Percentiles rank a stretch among this genome's conserved stretches.
Evolutionary conservation across 352 stramenopile species (phyloP).

Genomic region (Globisporangium camurandrum): DNA sequence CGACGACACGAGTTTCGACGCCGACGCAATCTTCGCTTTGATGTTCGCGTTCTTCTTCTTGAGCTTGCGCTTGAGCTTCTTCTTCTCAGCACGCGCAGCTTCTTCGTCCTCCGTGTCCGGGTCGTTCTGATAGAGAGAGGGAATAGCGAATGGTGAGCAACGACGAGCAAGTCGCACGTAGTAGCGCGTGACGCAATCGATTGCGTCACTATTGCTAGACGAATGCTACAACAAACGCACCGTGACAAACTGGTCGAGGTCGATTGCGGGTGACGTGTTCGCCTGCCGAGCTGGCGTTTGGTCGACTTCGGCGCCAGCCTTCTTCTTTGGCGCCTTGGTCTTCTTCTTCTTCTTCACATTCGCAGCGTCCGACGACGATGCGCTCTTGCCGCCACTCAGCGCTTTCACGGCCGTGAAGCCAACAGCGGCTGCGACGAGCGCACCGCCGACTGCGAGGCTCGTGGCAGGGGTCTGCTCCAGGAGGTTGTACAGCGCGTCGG

Average conservation of each 20-base stretch:
- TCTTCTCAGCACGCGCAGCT: slow-evolving; percentile 64
- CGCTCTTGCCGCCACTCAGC: slow-evolving; percentile 30
- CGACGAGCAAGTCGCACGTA: too few relatives aligned
- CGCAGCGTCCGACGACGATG: slow-evolving; percentile 12
- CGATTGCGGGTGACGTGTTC: slow-evolving; percentile 33
- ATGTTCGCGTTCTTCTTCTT: slow-evolving; percentile 76
- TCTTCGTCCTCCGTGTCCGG: slow-evolving; percentile 81
- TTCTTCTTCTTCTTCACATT: slow-evolving; percentile 63
- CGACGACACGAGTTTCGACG: slow-evolving; percentile 8
- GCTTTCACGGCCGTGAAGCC: slow-evolving; percentile 65
- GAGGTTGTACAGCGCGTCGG: slow-evolving; percentile 51
- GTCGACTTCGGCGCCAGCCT: slow-evolving; percentile 14
- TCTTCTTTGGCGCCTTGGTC: slow-evolving; percentile 29
- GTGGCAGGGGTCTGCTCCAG: slow-evolving; percentile 55
- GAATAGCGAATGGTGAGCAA: neutral
- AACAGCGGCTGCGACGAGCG: slow-evolving; percentile 56
- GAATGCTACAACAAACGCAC: slow-evolving; percentile 5
- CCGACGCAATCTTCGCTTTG: slow-evolving; percentile 39
- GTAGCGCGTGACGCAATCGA: too few relatives aligned
- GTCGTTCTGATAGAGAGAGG: slow-evolving; percentile 27
- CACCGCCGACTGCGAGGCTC: slow-evolving; percentile 58
- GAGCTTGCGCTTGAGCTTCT: slow-evolving; percentile 72
- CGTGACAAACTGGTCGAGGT: slow-evolving; percentile 65
- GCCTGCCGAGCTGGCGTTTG: slow-evolving; percentile 15
- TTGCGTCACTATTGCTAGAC: too few relatives aligned